A percentile compares a stretch with the other conserved stretches of the same genome.
Conservation (phyloP, 139 green algal species). For the Closterium sp. region DNA sequence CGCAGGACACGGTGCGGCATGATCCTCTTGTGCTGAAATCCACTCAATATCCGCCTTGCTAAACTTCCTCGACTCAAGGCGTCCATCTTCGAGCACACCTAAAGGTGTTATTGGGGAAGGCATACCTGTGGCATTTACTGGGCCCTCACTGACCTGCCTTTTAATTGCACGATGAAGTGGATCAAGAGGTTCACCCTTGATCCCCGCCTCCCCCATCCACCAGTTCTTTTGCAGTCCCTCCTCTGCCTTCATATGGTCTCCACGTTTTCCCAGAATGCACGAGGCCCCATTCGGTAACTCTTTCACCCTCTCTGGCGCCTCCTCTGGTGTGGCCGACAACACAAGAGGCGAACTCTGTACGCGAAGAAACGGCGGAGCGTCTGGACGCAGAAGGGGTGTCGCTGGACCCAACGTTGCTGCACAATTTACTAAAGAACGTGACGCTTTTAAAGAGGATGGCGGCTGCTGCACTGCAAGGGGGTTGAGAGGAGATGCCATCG, state of each 20-base stretch:
- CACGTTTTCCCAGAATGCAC: background rate
- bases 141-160: background rate
- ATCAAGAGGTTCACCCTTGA: background rate
- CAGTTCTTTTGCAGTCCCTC: background rate
- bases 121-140: background rate
- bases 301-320: too few species aligned
- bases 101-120: background rate
- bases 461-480: background rate
- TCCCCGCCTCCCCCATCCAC: background rate
- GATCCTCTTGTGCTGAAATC: background rate
- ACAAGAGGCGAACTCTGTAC: background rate
- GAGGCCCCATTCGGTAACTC: too few species aligned
- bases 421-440: background rate
- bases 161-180: background rate
- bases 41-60: background rate
- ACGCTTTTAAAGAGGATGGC: background rate
- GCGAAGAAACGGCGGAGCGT: background rate
- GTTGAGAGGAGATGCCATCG: background rate
- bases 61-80: background rate
- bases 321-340: too few species aligned
- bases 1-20: background rate
- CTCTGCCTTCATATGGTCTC: background rate
- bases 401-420: background rate
- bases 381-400: background rate
- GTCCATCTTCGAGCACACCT: background rate